Base-by-base conservation (phyloP, 495 filamentous ascomycete genomes). In the Xylaria flabelliformis region DNA sequence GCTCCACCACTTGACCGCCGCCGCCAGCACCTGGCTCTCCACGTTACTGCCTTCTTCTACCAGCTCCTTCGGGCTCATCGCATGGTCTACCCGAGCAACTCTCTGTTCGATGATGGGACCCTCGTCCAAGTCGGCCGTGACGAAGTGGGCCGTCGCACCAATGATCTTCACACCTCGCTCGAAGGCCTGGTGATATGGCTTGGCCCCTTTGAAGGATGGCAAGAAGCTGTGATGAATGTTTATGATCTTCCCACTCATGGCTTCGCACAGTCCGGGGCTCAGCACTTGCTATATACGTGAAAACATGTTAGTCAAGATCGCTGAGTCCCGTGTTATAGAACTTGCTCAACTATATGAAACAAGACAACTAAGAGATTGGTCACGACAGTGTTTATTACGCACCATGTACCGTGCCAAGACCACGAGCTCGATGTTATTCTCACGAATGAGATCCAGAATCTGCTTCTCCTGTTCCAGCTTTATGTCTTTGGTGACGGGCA, bases 211-310 rank as follows among this genome's bases (percentile, higher is more conserved):
- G 85, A 94, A 94, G 41, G 86, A 89, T 4, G 91, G 91, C 85
- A 94, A 75, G 87, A 94, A 94, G 71, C 85, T 88, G 82, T 94
- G 91, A 82, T 94, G 91, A 81, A 94, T 93, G 82, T 94, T 94
- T 89, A 94, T 92, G 81, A 93, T 93, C 65, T 86, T 86, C 12
- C 91, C 91, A 62, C 86, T 88, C 91, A 93, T 92, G 63, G 87
- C 90, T 73, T 86, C 82, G 80, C 91, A 94, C 36, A 94, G 82
- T n/a, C 78, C 85, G 17, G 90, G 90, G 61, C 87, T 90, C 7
- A 94, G 84, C n/a, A 94, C 90, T 82, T 94, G 91, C 91, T 42
- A 42, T 10, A 42, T 13, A 42, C 9, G 12, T 42, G 12, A 42
- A 9, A 42, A 0, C 39, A 42, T 13, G 9, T 42, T 42, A 42